Base-by-base conservation (phyloP, 2,329 filamentous ascomycete genomes). In the Scedosporium minutisporum region DNA sequence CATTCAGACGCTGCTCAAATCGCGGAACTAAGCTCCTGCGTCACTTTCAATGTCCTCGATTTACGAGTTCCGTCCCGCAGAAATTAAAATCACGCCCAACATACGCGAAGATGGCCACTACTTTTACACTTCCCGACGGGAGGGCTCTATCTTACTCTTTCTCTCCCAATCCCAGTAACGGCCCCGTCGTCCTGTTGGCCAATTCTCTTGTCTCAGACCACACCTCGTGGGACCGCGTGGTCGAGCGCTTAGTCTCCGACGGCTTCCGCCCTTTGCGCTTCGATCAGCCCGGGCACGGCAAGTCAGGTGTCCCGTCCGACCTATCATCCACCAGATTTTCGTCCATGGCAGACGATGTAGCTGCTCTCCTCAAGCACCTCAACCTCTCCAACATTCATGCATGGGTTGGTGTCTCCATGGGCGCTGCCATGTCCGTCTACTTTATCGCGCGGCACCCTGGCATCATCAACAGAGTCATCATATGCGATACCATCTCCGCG, bases 391-490 rank as follows among this genome's bases (percentile, higher is more conserved):
- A 65, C 23, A 63, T 77, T 4, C 68, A 75, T 61, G 71, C 73
- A 2, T 80, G 76, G 77, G 68, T 80, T 6, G 77, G 77, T 1
- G 75, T 79, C 0, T 79, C 76, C 12, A 78, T 80, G 75, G 77
- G 78, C 25, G 78, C 74, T 6, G 71, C 75, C 0, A 74, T 71
- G 1, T 74, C 74, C 18, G 66, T 78, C 58, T 71, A 72, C 62
- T 79, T 78, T 64, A 70, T 70, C 1, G 69, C 70, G 3, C 71
- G 68, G 62, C 74, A 77, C 63, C 76, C 76, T 4, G 71, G 71
- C 42, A 58, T 77, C 3, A 69, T 78, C 10, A 62, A 69, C 60
- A 74, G 72, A 53, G 70, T 79, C 5, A 68, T 75, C 33, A 68
- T 77, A 38, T 77, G 74, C 67, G 75, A 77, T 64, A 77, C 76